Base-by-base conservation (phyloP, 83 land plant genomes). In the Isoetes engelmannii region DNA sequence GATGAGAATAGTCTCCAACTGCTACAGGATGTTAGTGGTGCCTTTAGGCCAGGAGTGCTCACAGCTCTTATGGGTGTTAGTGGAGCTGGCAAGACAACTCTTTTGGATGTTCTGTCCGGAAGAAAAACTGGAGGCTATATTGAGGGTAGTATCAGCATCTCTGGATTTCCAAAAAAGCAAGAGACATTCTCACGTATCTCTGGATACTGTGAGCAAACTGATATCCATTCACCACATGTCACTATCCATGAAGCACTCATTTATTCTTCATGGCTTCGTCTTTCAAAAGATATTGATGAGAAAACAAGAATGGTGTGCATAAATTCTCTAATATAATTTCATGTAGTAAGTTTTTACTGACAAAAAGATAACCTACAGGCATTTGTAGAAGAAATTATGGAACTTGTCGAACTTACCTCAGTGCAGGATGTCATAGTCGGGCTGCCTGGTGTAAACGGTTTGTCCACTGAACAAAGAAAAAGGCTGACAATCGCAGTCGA, bases 171-270 rank as follows among this genome's bases (percentile, higher is more conserved):
- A 8, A 74, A 74, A 47, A 19, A 47, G 47, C 76, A 74, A 58
- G 49, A 74, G 19, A 74, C 76, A 5, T 74, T 74, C 57, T 71
- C 76, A 10, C 61, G 76, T 5, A 59, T 74, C 47, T 67, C 76
- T 19, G 72, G 76, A 4, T 74, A 67, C 48, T 50, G 47, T 19
- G 76, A 74, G 73, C 76, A 74, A 49, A 68, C 61, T 54, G 72
- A 74, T 45, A 74, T 74, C 19, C 74, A 72, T 72, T 72, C 74
- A 45, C 74, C 74, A 10, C 54, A 72, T 63, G 75, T 72, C 72
- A 72, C 75, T 20, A 57, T 72, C n/a, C n/a, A 67, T 4, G 75
- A 72, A 63, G 65, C 75, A 43, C 59, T 72, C 57, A 72, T 67
- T 1, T 72, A 65, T 12, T 67, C 73, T 1, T 57, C 75, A 7